Conservation (phyloP, 1,284 basidiomycete species). For the Ustilago hordei region DNA sequence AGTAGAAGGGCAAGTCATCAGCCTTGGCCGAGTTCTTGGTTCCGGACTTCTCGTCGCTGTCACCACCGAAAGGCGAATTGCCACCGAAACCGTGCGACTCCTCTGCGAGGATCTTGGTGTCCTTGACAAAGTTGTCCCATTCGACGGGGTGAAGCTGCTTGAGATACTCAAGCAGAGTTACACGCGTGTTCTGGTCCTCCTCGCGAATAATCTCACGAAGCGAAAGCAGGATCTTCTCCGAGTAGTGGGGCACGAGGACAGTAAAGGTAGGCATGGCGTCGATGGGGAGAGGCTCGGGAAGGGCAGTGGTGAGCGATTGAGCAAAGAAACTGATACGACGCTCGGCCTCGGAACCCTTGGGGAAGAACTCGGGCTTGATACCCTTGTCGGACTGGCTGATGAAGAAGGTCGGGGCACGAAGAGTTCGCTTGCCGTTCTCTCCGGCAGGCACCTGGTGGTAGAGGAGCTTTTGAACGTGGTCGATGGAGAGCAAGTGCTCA, state of each 20-base stretch:
- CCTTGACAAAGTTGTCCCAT: constrained; percentile 99
- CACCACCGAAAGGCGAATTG: constrained; percentile 79
- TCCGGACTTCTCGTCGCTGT: constrained; percentile 66
- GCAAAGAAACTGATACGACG: constrained; percentile 70
- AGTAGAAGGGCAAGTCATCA: constrained; percentile 97
- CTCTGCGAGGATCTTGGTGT: constrained; percentile 98
- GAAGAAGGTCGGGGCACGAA: constrained; percentile 69
- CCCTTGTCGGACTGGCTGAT: constrained; percentile 69
- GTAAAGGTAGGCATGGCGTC: constrained; percentile 70
- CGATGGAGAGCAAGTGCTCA: constrained; percentile 69
- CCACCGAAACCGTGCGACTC: constrained; percentile 89
- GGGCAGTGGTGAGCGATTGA: constrained; percentile 67
- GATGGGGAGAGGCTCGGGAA: constrained; percentile 68
- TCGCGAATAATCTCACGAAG: constrained; percentile 69
- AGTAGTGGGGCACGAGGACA: constrained; percentile 69
- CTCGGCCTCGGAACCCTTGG: constrained; percentile 69
- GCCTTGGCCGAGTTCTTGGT: constrained; percentile 71
- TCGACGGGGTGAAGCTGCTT: constrained; percentile 98
- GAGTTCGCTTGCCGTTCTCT: constrained; percentile 68
- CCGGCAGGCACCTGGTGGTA: constrained; percentile 69
- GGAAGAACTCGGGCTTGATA: constrained; percentile 69
- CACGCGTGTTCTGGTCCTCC: constrained; percentile 70
- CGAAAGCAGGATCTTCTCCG: constrained; percentile 69
- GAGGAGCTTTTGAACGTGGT: constrained; percentile 69
- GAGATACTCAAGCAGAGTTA: constrained; percentile 74